Evolutionary conservation across 345 rosid species (phyloP).

Genomic region (Nasturtium officinale): DNA sequence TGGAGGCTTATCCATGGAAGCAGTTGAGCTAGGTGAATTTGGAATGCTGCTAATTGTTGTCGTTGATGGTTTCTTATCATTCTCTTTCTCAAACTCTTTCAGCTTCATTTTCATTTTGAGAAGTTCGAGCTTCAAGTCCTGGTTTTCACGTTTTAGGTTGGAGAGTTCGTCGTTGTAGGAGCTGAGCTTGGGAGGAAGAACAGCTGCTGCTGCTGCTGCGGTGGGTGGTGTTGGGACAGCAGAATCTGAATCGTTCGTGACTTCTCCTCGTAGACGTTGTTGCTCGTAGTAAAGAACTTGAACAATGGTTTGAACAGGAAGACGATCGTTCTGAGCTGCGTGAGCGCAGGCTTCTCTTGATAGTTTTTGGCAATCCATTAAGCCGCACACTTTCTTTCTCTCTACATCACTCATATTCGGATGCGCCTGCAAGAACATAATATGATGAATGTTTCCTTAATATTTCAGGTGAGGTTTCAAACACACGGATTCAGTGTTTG

Average conservation of each 20-base stretch:
- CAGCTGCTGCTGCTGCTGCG: slow-evolving; percentile 26
- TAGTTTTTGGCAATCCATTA: slow-evolving; percentile 95
- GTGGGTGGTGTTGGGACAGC: slow-evolving; percentile 12
- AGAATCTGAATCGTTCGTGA: slow-evolving; percentile 49
- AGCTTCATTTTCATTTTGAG: slow-evolving; percentile 82
- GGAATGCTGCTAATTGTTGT: slow-evolving; percentile 24
- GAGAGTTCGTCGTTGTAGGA: slow-evolving; percentile 62
- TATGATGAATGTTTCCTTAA: not conserved
- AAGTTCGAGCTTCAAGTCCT: slow-evolving; percentile 79
- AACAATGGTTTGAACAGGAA: slow-evolving; percentile 89
- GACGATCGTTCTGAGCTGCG: slow-evolving; percentile 88
- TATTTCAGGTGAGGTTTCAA: not conserved
- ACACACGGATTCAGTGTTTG: not conserved
- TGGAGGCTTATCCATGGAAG: slow-evolving; percentile 74
- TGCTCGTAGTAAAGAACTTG: slow-evolving; percentile 95
- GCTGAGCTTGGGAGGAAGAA: slow-evolving; percentile 49
- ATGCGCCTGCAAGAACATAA: slow-evolving; percentile 66
- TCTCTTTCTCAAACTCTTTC: slow-evolving; percentile 74
- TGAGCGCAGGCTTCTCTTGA: slow-evolving; percentile 95
- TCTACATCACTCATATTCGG: slow-evolving; percentile 79
- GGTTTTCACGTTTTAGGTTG: slow-evolving; percentile 65
- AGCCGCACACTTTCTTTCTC: slow-evolving; percentile 89
- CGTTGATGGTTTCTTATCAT: slow-evolving; percentile 29
- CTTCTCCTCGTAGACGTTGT: slow-evolving; percentile 80
- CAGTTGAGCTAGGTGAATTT: slow-evolving; percentile 33